Evolutionary conservation across 75 land plant genomes (phyloP).

Genomic region (Picea sitchensis): DNA sequence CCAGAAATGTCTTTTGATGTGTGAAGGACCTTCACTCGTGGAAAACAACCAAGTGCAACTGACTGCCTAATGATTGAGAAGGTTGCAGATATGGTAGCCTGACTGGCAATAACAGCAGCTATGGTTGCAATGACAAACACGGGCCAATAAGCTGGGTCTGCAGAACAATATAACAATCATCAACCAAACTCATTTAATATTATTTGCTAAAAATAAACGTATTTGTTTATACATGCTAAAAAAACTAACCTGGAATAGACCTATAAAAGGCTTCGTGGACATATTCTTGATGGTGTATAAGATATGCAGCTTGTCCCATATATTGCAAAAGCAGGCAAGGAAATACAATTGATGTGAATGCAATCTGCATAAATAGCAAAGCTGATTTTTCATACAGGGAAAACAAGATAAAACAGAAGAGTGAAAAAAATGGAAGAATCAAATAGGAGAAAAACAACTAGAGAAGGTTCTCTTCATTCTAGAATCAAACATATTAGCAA

Average conservation of each 20-base stretch:
- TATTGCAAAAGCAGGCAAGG: slow-evolving; percentile 81
- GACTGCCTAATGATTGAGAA: slow-evolving; percentile 29
- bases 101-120: slow-evolving; percentile 39
- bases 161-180: neutral
- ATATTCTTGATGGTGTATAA: slow-evolving; percentile 7
- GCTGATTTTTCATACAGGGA: slow-evolving; percentile 1
- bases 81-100: slow-evolving; percentile 43
- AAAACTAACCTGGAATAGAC: slow-evolving; percentile 19
- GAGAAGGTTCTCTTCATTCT: neutral
- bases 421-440: neutral
- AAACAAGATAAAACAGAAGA: neutral
- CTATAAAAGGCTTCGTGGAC: slow-evolving; percentile 16
- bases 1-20: slow-evolving; percentile 25
- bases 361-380: slow-evolving; percentile 51
- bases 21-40: slow-evolving; percentile 32
- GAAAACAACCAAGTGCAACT: slow-evolving; percentile 39
- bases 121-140: slow-evolving; percentile 23
- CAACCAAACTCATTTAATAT: neutral
- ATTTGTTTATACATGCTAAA: neutral
- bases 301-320: slow-evolving; percentile 58
- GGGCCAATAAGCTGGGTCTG: slow-evolving; percentile 27
- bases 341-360: slow-evolving; percentile 63
- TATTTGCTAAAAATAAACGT: neutral
- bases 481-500: neutral
- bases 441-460: neutral